Evolutionary conservation across 2,329 filamentous ascomycete genomes (phyloP).

Genomic region (Leptographium galeiforme): DNA sequence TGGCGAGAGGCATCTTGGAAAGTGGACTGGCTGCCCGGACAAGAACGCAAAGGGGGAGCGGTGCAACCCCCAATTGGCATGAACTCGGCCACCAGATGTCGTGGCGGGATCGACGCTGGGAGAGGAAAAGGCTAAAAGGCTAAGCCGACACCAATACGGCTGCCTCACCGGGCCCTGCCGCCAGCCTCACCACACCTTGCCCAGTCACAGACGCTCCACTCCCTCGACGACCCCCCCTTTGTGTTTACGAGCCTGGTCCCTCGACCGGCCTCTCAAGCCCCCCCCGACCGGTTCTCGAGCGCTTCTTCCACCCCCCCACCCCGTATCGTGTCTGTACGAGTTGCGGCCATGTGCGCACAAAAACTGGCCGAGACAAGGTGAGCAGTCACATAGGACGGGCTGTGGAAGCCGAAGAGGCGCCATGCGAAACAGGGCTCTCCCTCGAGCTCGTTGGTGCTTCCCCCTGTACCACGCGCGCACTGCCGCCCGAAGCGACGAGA

Average conservation of each 20-base stretch:
- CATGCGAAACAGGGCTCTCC: background rate
- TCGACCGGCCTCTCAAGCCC: no score
- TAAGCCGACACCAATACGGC: background rate
- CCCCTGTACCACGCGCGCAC: background rate
- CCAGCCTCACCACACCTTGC: conserved; percentile 6
- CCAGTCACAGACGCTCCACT: background rate
- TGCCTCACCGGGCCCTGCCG: conserved; percentile 6
- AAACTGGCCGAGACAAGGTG: conserved; percentile 8
- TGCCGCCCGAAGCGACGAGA: background rate
- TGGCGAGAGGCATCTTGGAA: no score
- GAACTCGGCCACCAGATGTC: no score
- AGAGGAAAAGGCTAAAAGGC: background rate
- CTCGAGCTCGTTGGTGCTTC: background rate
- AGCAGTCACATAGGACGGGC: background rate
- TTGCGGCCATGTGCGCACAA: background rate
- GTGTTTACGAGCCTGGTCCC: no score
- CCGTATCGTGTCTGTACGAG: no score
- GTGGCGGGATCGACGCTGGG: conserved; percentile 2
- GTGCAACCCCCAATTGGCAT: no score
- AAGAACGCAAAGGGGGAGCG: no score
- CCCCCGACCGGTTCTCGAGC: no score
- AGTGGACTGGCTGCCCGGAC: no score
- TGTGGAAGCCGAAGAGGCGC: background rate
- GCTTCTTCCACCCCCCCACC: no score
- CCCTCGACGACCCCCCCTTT: no score